phyloP scores from a whole-genome alignment of 371 early-diverging fungal species.

The Dinochytrium kinnereticum region DNA sequence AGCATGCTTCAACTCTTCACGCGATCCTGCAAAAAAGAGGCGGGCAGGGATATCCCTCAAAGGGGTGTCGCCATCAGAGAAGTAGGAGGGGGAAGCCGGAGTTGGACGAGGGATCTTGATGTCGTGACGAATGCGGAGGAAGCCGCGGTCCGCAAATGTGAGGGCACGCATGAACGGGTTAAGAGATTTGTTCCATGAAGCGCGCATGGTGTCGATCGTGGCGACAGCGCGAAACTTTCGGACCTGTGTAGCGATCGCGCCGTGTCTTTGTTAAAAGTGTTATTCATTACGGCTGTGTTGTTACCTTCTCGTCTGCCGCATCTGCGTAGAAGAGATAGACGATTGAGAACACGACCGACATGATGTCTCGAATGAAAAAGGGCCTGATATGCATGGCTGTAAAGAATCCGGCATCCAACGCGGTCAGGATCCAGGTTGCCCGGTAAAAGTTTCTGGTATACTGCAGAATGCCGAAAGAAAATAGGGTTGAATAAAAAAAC shows the following conservation, averaged over 20 bases:
- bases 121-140: slow-evolving; percentile 60
- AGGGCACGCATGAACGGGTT: slow-evolving; percentile 67
- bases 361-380: slow-evolving; percentile 71
- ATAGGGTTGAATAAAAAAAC: slow-evolving; percentile 21
- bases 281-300: too few relatives aligned
- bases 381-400: slow-evolving; percentile 87
- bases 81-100: slow-evolving; percentile 42
- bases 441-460: slow-evolving; percentile 93
- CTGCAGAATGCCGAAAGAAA: too few relatives aligned
- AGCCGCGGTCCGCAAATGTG: slow-evolving; percentile 54
- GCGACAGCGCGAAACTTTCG: slow-evolving; percentile 77
- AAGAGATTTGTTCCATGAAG: slow-evolving; percentile 86
- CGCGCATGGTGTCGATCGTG: slow-evolving; percentile 86
- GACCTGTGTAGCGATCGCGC: too few relatives aligned
- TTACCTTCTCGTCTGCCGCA: slow-evolving; percentile 84
- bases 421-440: slow-evolving; percentile 89
- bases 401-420: slow-evolving; percentile 94
- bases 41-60: slow-evolving; percentile 39
- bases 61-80: slow-evolving; percentile 24
- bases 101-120: slow-evolving; percentile 61
- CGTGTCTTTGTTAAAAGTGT: too few relatives aligned
- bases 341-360: slow-evolving; percentile 76
- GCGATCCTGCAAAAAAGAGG: slow-evolving; percentile 60
- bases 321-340: slow-evolving; percentile 89
- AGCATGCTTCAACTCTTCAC: slow-evolving; percentile 49